These are phyloP conservation scores for Viridothelium virens DNA, from an alignment of 495 filamentous ascomycete genomes.

Conservation along the genomic window DNA sequence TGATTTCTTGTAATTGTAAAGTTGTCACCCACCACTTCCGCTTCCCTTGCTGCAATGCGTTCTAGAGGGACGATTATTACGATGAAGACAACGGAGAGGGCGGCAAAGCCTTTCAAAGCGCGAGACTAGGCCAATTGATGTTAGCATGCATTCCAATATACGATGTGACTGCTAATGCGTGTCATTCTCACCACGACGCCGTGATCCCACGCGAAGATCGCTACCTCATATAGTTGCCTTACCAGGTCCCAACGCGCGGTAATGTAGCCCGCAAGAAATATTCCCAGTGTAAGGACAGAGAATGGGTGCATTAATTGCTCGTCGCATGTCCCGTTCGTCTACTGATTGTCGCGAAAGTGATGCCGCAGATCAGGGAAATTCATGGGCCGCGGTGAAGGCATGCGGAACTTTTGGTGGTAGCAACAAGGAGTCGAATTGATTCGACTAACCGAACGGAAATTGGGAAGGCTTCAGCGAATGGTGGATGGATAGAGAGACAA, in stretches of 20 bases:
- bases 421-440: not conserved
- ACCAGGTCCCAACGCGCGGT: constrained; percentile 98
- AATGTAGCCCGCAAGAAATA: constrained; percentile 99
- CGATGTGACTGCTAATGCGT: not conserved
- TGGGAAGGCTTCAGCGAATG: not conserved
- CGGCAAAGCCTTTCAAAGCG: constrained; percentile 63
- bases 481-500: not conserved
- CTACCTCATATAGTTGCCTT: constrained; percentile 88
- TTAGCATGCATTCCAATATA: not conserved
- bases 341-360: not conserved
- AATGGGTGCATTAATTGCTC: constrained; percentile 86
- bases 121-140: constrained; percentile 43
- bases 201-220: constrained; percentile 96
- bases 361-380: not conserved
- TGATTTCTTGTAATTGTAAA: not conserved
- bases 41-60: constrained; percentile 61
- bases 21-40: constrained; percentile 47
- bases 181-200: constrained; percentile 75
- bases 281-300: constrained; percentile 83
- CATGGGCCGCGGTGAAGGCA: not conserved
- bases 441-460: not conserved
- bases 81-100: constrained; percentile 70
- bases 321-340: not conserved
- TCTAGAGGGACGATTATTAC: constrained; percentile 66
- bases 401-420: not conserved